Percentiles rank a stretch among this genome's conserved stretches.
Evolutionary conservation across 257 asterid genomes (phyloP).

Genomic region (Thymus mandschuricus): DNA sequence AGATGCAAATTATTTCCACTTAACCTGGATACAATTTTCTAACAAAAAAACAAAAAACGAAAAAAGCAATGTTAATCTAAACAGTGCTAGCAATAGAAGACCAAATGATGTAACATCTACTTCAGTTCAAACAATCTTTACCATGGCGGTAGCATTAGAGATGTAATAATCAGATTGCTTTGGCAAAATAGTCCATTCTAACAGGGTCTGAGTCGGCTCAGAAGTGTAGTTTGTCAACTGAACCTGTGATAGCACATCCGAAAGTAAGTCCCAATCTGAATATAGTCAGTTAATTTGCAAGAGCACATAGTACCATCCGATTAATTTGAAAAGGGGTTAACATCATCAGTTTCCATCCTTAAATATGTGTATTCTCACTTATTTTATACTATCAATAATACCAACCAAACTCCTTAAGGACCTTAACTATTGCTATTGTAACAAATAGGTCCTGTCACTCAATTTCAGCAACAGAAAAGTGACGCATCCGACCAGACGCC

Average conservation of each 20-base stretch:
- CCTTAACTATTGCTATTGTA: too few relatives aligned
- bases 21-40: constrained; percentile 70
- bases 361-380: too few relatives aligned
- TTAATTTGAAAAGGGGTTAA: too few relatives aligned
- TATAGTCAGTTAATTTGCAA: constrained; percentile 22
- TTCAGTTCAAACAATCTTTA: constrained; percentile 34
- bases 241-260: constrained; percentile 61
- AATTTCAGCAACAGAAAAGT: too few relatives aligned
- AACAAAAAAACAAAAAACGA: constrained; percentile 28
- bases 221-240: constrained; percentile 63
- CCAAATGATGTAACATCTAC: constrained; percentile 18
- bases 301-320: constrained; percentile 20
- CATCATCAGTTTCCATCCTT: too few relatives aligned
- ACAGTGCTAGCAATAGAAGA: constrained; percentile 25
- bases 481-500: too few relatives aligned
- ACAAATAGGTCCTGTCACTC: too few relatives aligned
- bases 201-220: constrained; percentile 61
- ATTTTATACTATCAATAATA: too few relatives aligned
- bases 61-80: constrained; percentile 7
- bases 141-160: constrained; percentile 72
- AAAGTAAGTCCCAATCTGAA: constrained; percentile 31
- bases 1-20: constrained; percentile 55
- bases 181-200: constrained; percentile 80
- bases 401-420: too few relatives aligned
- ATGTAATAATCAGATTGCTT: constrained; percentile 57